Conservation (phyloP, 2,329 filamentous ascomycete genomes). For the Arthrinium puccinioides region DNA sequence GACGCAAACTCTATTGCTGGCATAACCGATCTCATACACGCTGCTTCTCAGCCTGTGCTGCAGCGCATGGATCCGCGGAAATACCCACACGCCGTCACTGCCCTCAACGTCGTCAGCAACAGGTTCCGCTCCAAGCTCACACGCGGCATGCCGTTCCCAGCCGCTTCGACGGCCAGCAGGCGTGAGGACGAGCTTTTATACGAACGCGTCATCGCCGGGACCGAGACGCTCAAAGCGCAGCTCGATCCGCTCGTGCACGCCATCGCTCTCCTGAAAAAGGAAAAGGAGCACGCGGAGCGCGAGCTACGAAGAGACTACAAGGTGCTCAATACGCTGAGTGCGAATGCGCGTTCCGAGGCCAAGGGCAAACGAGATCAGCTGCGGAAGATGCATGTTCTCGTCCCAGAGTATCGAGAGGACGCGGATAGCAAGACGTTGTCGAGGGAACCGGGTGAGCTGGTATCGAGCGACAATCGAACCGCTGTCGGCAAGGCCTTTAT, state of each 20-base stretch:
- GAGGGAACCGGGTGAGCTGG: slow-evolving; percentile 10
- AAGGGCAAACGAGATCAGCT: slow-evolving; percentile 41
- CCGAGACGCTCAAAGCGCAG: slow-evolving; percentile 45
- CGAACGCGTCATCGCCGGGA: slow-evolving; percentile 56
- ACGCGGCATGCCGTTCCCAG: slow-evolving; percentile 60
- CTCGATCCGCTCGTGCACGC: slow-evolving; percentile 57
- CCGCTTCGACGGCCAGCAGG: slow-evolving; percentile 31
- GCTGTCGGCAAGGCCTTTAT: slow-evolving; percentile 15
- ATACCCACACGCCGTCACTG: slow-evolving; percentile 45
- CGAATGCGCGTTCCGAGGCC: slow-evolving; percentile 48
- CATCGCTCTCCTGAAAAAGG: slow-evolving; percentile 50
- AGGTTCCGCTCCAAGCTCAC: slow-evolving; percentile 51
- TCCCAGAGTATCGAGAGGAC: slow-evolving; percentile 26
- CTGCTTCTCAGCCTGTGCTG: slow-evolving; percentile 56
- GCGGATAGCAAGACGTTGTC: slow-evolving; percentile 3
- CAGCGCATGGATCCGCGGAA: slow-evolving; percentile 44
- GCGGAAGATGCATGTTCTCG: slow-evolving; percentile 43
- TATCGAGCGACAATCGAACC: too few species aligned
- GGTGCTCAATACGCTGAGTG: slow-evolving; percentile 41
- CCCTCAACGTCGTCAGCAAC: slow-evolving; percentile 46
- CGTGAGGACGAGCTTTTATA: slow-evolving; percentile 57
- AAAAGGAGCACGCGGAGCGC: slow-evolving; percentile 48
- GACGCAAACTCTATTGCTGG: slow-evolving; percentile 45
- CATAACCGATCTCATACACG: slow-evolving; percentile 47
- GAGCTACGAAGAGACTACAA: slow-evolving; percentile 50